phyloP scores from a whole-genome alignment of 257 asterid genomes.

The Apocynum venetum region DNA sequence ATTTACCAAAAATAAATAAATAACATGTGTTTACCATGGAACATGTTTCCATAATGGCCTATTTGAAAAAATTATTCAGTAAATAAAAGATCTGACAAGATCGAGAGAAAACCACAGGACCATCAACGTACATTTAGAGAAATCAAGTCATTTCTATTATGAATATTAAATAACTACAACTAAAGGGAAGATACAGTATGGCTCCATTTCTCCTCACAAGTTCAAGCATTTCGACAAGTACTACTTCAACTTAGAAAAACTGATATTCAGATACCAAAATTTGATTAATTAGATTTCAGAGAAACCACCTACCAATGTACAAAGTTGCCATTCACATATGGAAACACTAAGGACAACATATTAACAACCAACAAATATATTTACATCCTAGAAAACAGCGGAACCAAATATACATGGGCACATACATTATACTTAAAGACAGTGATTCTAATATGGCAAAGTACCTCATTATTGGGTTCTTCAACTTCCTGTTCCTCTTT shows the following conservation, averaged over 20 bases:
- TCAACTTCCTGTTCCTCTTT: constrained; percentile 27
- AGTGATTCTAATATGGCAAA: background rate
- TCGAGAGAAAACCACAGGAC: background rate
- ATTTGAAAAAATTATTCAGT: background rate
- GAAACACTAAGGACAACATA: background rate
- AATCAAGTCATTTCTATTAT: background rate
- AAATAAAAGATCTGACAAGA: background rate
- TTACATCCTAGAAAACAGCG: background rate
- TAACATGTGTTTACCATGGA: background rate
- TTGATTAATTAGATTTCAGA: background rate
- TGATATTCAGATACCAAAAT: background rate
- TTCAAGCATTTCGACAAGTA: background rate
- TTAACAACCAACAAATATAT: background rate
- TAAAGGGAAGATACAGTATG: background rate
- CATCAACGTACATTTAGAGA: background rate
- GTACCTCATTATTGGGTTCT: constrained; percentile 44
- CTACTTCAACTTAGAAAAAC: background rate
- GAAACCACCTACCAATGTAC: background rate
- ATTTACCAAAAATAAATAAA: background rate
- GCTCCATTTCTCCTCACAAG: background rate
- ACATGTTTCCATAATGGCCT: background rate
- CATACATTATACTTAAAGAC: background rate
- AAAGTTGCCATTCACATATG: background rate
- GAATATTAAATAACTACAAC: background rate
- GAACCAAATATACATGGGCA: background rate